Conservation (phyloP, 2,329 filamentous ascomycete genomes). For the Emmonsiellopsis sp. region DNA sequence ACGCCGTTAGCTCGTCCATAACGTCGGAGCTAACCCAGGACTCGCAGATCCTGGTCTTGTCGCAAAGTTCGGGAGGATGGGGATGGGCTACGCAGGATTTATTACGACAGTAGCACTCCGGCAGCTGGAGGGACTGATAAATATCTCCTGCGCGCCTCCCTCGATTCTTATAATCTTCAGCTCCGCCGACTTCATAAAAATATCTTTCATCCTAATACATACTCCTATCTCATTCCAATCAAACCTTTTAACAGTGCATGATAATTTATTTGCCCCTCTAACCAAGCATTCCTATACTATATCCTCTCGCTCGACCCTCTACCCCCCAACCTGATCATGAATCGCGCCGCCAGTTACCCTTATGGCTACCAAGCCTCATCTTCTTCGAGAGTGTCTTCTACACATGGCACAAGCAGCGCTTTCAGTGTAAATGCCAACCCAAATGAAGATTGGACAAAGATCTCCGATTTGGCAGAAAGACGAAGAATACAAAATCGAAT, state of each 20-base stretch:
- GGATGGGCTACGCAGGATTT: background rate
- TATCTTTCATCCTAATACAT: background rate
- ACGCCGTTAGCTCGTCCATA: too few species aligned
- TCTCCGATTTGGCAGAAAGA: conserved; percentile 90
- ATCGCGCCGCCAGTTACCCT: conserved; percentile 18
- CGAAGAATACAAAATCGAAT: conserved; percentile 94
- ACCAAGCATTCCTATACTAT: background rate
- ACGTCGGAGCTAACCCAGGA: too few species aligned
- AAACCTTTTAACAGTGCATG: background rate
- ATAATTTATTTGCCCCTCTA: background rate
- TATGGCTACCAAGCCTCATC: conserved; percentile 14
- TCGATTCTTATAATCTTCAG: background rate
- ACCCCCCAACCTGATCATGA: conserved; percentile 14
- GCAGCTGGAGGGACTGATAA: background rate
- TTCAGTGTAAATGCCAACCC: conserved; percentile 91
- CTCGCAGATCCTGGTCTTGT: too few species aligned
- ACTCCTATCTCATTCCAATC: background rate
- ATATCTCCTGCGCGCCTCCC: background rate
- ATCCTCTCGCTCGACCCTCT: conserved; percentile 4
- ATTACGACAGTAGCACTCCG: background rate
- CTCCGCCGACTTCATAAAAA: background rate
- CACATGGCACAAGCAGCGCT: conserved; percentile 78
- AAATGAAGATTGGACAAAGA: conserved; percentile 98
- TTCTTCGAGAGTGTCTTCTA: conserved; percentile 55
- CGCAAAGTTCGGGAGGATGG: background rate